A percentile compares a stretch with the other conserved stretches of the same genome.
These are phyloP conservation scores for Xylaria scruposa DNA, from an alignment of 495 filamentous ascomycete genomes.

Conservation along the genomic window DNA sequence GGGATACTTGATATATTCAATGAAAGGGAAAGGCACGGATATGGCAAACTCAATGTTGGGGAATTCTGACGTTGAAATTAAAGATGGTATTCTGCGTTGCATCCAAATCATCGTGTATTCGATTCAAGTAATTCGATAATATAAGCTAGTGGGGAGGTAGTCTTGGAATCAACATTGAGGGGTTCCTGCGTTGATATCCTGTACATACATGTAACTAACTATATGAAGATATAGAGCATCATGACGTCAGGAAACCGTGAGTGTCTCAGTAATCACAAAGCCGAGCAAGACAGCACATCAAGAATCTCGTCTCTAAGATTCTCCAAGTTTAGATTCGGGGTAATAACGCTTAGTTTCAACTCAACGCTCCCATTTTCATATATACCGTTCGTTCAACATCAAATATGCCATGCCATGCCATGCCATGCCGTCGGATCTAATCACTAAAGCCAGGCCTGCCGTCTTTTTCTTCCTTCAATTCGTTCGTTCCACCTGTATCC, in stretches of 20 bases:
- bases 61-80: no score
- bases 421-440: background rate
- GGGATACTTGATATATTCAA: no score
- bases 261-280: background rate
- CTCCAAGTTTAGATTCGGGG: background rate
- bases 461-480: background rate
- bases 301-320: background rate
- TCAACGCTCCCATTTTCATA: conserved; percentile 8
- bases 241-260: background rate
- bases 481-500: background rate
- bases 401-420: background rate
- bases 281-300: background rate
- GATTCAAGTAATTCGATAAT: no score
- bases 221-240: background rate
- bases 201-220: no score
- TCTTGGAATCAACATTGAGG: no score
- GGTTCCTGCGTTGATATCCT: no score
- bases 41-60: no score
- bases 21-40: no score
- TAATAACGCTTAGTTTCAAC: background rate
- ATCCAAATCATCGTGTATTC: no score
- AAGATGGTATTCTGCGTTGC: no score
- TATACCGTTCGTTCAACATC: conserved; percentile 4
- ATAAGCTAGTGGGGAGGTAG: no score
- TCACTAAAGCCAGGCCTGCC: background rate